These are phyloP conservation scores for Capsaspora owczarzaki DNA, from an alignment of 78 protist species.

Conservation along the genomic window DNA sequence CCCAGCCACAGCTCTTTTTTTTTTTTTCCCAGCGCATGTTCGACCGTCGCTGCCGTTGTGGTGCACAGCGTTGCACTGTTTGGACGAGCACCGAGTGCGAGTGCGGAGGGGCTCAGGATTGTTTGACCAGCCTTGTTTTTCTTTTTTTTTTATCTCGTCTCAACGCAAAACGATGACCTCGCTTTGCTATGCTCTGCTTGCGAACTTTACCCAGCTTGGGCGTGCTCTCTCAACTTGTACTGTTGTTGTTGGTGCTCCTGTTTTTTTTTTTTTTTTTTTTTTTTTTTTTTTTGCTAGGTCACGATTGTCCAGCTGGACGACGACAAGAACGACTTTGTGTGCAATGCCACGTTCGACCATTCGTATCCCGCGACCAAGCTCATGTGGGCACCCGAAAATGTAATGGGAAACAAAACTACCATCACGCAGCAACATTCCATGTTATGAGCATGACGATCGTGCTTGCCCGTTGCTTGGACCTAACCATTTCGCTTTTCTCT, in stretches of 20 bases:
- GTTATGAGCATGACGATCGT: not conserved
- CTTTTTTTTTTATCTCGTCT: not conserved
- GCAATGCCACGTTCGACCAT: conserved; percentile 61
- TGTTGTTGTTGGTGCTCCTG: no score
- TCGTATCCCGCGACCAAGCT: conserved; percentile 94
- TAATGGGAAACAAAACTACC: not conserved
- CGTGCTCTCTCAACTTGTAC: no score
- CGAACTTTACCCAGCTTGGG: not conserved
- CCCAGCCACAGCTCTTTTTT: not conserved
- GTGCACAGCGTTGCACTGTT: no score
- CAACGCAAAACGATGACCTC: not conserved
- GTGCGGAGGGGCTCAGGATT: not conserved
- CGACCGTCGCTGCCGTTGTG: no score
- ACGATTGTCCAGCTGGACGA: conserved; percentile 50
- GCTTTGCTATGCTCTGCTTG: not conserved
- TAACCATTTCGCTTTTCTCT: no score
- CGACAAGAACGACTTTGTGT: conserved; percentile 36
- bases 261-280: no score
- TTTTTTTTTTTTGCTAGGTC: not conserved
- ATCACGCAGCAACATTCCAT: not conserved
- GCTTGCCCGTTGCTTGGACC: not conserved
- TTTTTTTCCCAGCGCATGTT: no score
- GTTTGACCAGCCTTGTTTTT: not conserved
- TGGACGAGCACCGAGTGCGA: not conserved
- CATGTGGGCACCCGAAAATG: conserved; percentile 76